phyloP scores from a whole-genome alignment of 1,284 basidiomycete species.

The Naganishia cerealis region DNA sequence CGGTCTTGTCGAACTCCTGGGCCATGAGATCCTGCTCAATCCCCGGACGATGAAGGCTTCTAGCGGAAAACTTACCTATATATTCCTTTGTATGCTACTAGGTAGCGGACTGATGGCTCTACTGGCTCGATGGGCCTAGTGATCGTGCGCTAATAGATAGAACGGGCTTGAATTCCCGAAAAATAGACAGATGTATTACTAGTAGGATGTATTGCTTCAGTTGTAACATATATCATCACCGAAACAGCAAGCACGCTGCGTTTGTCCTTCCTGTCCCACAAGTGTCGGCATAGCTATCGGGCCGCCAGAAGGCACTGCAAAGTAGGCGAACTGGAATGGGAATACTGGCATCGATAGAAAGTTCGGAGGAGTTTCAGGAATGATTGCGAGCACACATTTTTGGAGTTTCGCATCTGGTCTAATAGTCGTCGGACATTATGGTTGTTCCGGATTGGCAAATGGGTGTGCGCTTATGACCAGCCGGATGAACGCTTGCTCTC shows the following conservation, averaged over 20 bases:
- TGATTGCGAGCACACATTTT: too few species aligned
- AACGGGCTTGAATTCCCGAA: neutral
- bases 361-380: too few species aligned
- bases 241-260: neutral
- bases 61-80: conserved; percentile 66
- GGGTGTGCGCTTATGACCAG: too few species aligned
- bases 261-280: neutral
- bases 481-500: too few species aligned
- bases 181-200: conserved; percentile 7
- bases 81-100: conserved; percentile 69
- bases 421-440: too few species aligned
- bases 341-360: too few species aligned
- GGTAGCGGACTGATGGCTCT: conserved; percentile 81
- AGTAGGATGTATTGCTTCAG: neutral
- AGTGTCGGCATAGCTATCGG: too few species aligned
- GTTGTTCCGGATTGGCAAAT: too few species aligned
- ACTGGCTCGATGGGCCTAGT: conserved; percentile 76
- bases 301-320: too few species aligned
- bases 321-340: too few species aligned
- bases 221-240: conserved; percentile 4
- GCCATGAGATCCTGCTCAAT: conserved; percentile 89
- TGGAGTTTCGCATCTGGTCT: too few species aligned
- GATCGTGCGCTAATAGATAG: neutral
- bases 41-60: conserved; percentile 73
- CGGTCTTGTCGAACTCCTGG: conserved; percentile 82